Evolutionary conservation across 306 rosid genomes (phyloP).

Genomic region (Pterocarpus macrocarpus): DNA sequence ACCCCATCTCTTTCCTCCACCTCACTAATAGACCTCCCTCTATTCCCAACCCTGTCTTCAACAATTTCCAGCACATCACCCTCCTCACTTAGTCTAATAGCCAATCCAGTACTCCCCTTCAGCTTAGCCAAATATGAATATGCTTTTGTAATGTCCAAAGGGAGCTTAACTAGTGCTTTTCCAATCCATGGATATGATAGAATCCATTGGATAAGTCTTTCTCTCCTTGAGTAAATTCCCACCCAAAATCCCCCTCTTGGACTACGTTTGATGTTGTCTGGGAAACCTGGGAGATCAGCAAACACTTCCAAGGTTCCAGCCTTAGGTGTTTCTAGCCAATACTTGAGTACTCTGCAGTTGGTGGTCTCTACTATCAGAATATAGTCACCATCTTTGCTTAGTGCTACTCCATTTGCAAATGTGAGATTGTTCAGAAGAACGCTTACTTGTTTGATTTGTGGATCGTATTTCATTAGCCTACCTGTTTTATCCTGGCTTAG

Average conservation of each 20-base stretch:
- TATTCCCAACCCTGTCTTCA: constrained; percentile 50
- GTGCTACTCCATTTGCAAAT: constrained; percentile 79
- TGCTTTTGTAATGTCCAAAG: constrained; percentile 54
- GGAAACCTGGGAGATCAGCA: constrained; percentile 73
- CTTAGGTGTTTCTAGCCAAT: constrained; percentile 67
- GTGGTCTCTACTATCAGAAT: constrained; percentile 70
- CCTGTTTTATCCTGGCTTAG: constrained; percentile 72
- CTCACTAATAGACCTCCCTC: constrained; percentile 66
- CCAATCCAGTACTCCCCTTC: constrained; percentile 61
- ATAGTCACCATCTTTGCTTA: constrained; percentile 62
- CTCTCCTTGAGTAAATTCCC: constrained; percentile 66
- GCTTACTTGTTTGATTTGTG: constrained; percentile 55
- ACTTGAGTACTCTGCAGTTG: constrained; percentile 65
- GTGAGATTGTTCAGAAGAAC: constrained; percentile 63
- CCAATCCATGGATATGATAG: constrained; percentile 63
- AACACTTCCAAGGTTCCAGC: constrained; percentile 65
- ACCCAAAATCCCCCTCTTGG: constrained; percentile 90
- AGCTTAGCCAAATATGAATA: constrained; percentile 60
- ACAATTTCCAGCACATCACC: constrained; percentile 67
- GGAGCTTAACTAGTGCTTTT: constrained; percentile 59
- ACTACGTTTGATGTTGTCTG: constrained; percentile 82
- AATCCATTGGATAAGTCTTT: constrained; percentile 49
- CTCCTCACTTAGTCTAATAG: constrained; percentile 69
- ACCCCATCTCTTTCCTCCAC: constrained; percentile 74
- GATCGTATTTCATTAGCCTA: constrained; percentile 74